Percentiles rank a stretch among this genome's conserved stretches.
Evolutionary conservation across 2,329 filamentous ascomycete genomes (phyloP).

Genomic region (Drechslerella coelobrocha): DNA sequence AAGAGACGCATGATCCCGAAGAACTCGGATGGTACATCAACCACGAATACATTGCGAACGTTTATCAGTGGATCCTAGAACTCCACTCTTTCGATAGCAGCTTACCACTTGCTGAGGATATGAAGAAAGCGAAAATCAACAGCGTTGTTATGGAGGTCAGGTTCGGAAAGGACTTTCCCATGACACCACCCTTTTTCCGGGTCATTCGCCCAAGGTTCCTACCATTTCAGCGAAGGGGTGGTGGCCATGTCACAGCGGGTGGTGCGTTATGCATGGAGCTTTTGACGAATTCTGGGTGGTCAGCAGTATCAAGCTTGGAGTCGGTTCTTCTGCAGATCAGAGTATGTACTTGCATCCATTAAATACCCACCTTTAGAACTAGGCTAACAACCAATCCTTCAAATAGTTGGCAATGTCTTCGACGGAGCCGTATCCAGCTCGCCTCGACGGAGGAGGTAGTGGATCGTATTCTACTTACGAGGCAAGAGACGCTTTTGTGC

Average conservation of each 20-base stretch:
- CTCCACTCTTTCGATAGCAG: conserved; percentile 77
- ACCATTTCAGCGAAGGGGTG: conserved; percentile 74
- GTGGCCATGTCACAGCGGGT: conserved; percentile 83
- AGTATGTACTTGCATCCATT: conserved; percentile 17
- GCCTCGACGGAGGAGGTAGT: conserved; percentile 27
- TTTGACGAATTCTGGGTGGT: conserved; percentile 84
- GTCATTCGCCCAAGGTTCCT: conserved; percentile 82
- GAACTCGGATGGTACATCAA: conserved; percentile 86
- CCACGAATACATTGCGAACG: conserved; percentile 69
- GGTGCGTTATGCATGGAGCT: conserved; percentile 77
- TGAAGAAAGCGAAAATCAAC: conserved; percentile 67
- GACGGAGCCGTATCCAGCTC: conserved; percentile 37
- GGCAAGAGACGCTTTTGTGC: conserved; percentile 74
- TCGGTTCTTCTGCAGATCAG: conserved; percentile 77
- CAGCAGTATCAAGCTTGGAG: conserved; percentile 74
- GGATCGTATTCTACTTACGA: conserved; percentile 70
- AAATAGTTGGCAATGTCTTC: conserved; percentile 67
- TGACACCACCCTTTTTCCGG: conserved; percentile 82
- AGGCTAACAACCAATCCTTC: background rate
- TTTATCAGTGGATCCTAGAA: conserved; percentile 92
- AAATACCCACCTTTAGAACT: background rate
- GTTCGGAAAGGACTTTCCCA: conserved; percentile 79
- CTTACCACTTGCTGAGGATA: conserved; percentile 76
- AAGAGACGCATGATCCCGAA: conserved; percentile 67
- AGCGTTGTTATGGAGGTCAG: conserved; percentile 84